Evolutionary conservation across 2,329 filamentous ascomycete genomes (phyloP).

Genomic region (Xylaria sp.): DNA sequence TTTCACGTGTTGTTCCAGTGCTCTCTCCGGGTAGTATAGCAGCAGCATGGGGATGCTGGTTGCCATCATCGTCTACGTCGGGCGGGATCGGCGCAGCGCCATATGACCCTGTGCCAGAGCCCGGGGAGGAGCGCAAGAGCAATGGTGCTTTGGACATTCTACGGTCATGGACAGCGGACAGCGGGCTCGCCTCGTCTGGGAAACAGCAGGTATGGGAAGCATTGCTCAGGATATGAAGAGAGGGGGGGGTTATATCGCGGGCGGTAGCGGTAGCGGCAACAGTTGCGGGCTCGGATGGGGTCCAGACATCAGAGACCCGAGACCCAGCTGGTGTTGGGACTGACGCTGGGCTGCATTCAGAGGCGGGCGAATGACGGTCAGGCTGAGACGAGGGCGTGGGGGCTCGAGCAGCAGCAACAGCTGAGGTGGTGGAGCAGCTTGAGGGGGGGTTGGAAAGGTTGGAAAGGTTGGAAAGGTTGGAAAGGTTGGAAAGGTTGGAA

Average conservation of each 20-base stretch:
- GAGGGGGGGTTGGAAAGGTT: too few relatives aligned
- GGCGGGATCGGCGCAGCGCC: slow-evolving; percentile 64
- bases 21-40: slow-evolving; percentile 40
- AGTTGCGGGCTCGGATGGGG: slow-evolving; percentile 27
- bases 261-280: slow-evolving; percentile 1
- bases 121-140: slow-evolving; percentile 68
- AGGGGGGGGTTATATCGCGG: slow-evolving; percentile 35
- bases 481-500: too few relatives aligned
- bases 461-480: too few relatives aligned
- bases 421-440: slow-evolving; percentile 40
- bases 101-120: slow-evolving; percentile 70
- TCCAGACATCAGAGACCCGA: slow-evolving; percentile 11
- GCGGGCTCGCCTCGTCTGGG: slow-evolving; percentile 40
- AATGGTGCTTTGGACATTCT: slow-evolving; percentile 63
- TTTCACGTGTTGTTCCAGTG: slow-evolving; percentile 42
- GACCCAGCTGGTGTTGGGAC: slow-evolving; percentile 10
- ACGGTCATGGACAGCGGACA: slow-evolving; percentile 38
- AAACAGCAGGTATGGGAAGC: slow-evolving; percentile 35
- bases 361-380: slow-evolving; percentile 35
- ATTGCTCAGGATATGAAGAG: slow-evolving; percentile 43
- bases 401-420: slow-evolving; percentile 29
- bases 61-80: slow-evolving; percentile 50
- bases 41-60: slow-evolving; percentile 43
- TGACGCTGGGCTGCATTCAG: slow-evolving; percentile 21
- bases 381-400: slow-evolving; percentile 27